phyloP scores from a whole-genome alignment of 2,329 filamentous ascomycete genomes.

The Blastomyces emzantsi region DNA sequence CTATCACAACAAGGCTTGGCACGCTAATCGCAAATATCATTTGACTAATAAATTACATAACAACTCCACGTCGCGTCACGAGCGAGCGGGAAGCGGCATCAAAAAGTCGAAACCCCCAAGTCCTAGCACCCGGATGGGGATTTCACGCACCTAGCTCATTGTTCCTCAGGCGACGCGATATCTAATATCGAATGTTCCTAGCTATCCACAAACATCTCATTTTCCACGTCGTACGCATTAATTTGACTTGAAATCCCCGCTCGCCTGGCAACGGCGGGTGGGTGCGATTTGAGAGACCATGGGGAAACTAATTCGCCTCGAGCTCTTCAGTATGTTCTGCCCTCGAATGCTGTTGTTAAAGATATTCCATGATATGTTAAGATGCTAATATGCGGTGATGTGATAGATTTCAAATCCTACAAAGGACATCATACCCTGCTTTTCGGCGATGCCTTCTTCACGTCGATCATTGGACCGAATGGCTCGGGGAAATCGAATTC shows the following conservation, averaged over 20 bases:
- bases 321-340: slow-evolving; percentile 69
- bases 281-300: slow-evolving; percentile 41
- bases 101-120: neutral
- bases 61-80: neutral
- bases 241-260: neutral
- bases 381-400: slow-evolving; percentile 1
- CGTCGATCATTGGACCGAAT: slow-evolving; percentile 98
- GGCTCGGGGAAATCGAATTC: slow-evolving; percentile 99
- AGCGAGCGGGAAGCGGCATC: neutral
- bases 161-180: neutral
- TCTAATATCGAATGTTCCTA: neutral
- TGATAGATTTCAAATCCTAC: slow-evolving; percentile 96
- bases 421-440: slow-evolving; percentile 91
- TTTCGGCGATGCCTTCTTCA: slow-evolving; percentile 97
- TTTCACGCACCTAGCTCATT: neutral
- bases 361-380: slow-evolving; percentile 13
- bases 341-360: slow-evolving; percentile 9
- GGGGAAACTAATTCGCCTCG: slow-evolving; percentile 92
- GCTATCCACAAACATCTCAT: neutral
- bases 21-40: neutral
- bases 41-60: slow-evolving; percentile 4
- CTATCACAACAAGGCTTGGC: neutral
- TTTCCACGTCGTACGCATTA: neutral
- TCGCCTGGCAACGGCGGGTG: neutral
- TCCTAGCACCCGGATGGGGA: neutral